These are phyloP conservation scores for Olyra latifolia DNA, from an alignment of 176 grass and related monocot genomes.

Conservation along the genomic window DNA sequence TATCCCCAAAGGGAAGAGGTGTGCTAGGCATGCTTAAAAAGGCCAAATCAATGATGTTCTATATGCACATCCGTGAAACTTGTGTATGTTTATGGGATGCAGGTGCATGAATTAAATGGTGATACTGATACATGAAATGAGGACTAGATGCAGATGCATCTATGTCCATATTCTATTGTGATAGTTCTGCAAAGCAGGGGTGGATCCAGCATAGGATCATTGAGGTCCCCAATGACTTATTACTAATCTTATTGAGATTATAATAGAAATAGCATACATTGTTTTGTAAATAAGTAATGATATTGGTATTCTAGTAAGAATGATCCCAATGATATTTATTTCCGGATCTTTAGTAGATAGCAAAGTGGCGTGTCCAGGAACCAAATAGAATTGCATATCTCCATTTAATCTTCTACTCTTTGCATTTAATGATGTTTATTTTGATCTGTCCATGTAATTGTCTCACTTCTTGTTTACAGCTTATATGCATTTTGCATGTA, in stretches of 20 bases:
- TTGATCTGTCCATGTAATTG: conserved; percentile 8
- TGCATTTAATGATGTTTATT: conserved; percentile 18
- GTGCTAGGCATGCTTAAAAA: neutral
- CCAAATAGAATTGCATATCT: neutral
- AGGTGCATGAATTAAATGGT: neutral
- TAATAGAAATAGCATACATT: no score
- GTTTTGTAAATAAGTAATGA: no score
- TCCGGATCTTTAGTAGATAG: neutral
- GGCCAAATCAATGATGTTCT: neutral
- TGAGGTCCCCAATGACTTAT: no score
- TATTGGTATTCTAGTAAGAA: no score
- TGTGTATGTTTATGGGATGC: neutral
- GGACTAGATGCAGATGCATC: neutral
- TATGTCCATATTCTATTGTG: neutral
- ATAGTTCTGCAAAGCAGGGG: neutral
- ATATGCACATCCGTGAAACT: neutral
- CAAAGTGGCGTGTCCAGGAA: neutral
- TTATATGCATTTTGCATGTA: conserved; percentile 15
- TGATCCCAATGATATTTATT: no score
- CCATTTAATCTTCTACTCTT: conserved; percentile 18
- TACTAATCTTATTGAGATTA: no score
- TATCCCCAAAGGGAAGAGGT: neutral
- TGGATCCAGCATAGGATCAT: no score
- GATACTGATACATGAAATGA: neutral
- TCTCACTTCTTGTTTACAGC: neutral